Base-by-base conservation (phyloP, 169 alveolate species). In the Cryptosporidium canis region DNA sequence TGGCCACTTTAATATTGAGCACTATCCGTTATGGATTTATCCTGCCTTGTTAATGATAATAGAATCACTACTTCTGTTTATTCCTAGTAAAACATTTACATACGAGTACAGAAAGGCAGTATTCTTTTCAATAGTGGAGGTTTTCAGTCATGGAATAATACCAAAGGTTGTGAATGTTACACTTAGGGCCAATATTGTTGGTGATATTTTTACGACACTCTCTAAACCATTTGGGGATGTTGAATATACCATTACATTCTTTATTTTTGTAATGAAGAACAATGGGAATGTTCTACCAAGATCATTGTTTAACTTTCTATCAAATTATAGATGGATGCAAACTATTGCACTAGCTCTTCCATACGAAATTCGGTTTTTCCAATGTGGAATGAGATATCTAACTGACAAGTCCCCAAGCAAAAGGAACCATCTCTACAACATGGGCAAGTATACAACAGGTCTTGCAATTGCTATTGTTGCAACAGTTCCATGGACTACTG, bases 341-440 rank as follows among this genome's bases (percentile, higher is more conserved):
- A 96, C 97, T 5, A 53, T 92, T 37, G 85, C 94, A 41, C 63
- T 93, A 68, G 94, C 94, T 27, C 68, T 92, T 31, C 97, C 97
- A 16, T 95, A 91, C 83, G 90, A 91, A 55, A 70, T 95, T 1
- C 93, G 97, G 7, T 91, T 94, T 35, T 93, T 92, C 44, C 97
- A 95, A 85, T 94, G 96, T 67, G 58, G 94, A 41, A 90, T 93
- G 68, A 85, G 97, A 91, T 93, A 56, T 11, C 51, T n/a, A 27
- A 67, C 85, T 6, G 90, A 83, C 16, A 29, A 72, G 8, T 83
- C 91, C 21, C 83, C 82, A 0, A 53, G 77, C 33, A 67, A 83
- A 39, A 71, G 33, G 27, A 48, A 55, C 29, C 90, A 71, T 53
- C 45, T 71, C 64, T 53, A 27, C 8, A 63, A 72, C 27, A 70